phyloP scores from a whole-genome alignment of 345 rosid species.

The Psidium friedrichsthalianum region DNA sequence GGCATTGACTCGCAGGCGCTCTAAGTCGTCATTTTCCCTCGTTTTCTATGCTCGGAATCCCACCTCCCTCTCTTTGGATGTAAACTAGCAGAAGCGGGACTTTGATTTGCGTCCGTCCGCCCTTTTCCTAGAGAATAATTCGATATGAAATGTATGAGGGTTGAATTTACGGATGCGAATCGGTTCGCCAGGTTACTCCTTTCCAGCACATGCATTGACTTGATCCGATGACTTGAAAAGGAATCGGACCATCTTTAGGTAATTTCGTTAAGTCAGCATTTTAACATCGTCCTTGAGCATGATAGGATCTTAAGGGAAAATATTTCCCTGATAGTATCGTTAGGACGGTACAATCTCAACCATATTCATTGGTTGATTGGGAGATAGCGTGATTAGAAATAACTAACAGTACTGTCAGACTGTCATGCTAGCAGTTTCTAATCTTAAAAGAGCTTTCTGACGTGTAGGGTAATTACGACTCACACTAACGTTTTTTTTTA shows the following conservation, averaged over 20 bases:
- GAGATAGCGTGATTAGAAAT: too few relatives aligned
- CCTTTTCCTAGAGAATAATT: not conserved
- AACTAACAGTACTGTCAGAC: too few relatives aligned
- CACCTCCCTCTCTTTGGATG: not conserved
- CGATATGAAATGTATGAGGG: not conserved
- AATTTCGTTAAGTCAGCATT: not conserved
- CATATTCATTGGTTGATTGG: too few relatives aligned
- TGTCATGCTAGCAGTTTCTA: too few relatives aligned
- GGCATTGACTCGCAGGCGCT: not conserved
- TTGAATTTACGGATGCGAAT: not conserved
- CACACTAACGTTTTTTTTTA: too few relatives aligned
- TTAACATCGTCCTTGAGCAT: not conserved
- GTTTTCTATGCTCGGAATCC: not conserved
- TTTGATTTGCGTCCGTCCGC: not conserved
- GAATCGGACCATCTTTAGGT: not conserved
- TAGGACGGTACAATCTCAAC: too few relatives aligned
- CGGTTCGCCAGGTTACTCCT: not conserved
- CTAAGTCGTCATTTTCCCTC: not conserved
- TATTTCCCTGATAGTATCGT: too few relatives aligned
- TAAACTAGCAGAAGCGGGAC: not conserved
- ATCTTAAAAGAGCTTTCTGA: too few relatives aligned
- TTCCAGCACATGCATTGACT: not conserved
- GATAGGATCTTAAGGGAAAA: not conserved
- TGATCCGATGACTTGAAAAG: not conserved
- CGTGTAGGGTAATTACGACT: too few relatives aligned